Percentiles rank a stretch among this genome's conserved stretches.
Evolutionary conservation across 2,329 filamentous ascomycete genomes (phyloP).

Genomic region (Colletotrichum sp.): DNA sequence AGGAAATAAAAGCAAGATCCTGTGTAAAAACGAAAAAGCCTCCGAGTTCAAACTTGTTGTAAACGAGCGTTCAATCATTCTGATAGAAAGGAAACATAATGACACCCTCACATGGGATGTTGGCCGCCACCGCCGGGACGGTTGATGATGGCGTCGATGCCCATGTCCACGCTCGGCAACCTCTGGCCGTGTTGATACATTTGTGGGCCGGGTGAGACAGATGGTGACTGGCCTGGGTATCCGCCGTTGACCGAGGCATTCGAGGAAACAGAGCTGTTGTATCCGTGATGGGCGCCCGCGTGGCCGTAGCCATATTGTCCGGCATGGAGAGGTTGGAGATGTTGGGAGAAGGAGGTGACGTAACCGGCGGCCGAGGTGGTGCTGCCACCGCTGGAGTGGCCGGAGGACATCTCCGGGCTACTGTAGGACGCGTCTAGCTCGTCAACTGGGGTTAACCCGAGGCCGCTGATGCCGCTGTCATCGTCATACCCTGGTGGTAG

Average conservation of each 20-base stretch:
- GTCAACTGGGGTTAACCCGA: slow-evolving; percentile 63
- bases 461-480: slow-evolving; percentile 73
- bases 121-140: slow-evolving; percentile 38
- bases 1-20: slow-evolving; percentile 2
- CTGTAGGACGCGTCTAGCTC: slow-evolving; percentile 63
- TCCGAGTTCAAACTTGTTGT: background rate
- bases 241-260: slow-evolving; percentile 39
- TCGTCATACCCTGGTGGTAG: slow-evolving; percentile 61
- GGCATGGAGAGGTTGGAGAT: slow-evolving; percentile 27
- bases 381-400: slow-evolving; percentile 44
- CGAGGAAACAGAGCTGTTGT: slow-evolving; percentile 61
- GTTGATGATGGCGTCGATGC: slow-evolving; percentile 64
- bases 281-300: slow-evolving; percentile 40
- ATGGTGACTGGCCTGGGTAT: slow-evolving; percentile 27
- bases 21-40: background rate
- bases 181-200: slow-evolving; percentile 43
- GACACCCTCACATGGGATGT: slow-evolving; percentile 17
- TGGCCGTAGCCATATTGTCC: slow-evolving; percentile 30
- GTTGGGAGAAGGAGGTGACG: slow-evolving; percentile 27
- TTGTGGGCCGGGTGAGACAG: slow-evolving; percentile 17
- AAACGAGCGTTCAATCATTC: background rate
- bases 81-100: background rate
- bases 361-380: slow-evolving; percentile 32
- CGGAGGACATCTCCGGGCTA: slow-evolving; percentile 56
- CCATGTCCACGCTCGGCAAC: slow-evolving; percentile 64